phyloP scores from a whole-genome alignment of 306 rosid genomes.

The Prinsepia uniflora region DNA sequence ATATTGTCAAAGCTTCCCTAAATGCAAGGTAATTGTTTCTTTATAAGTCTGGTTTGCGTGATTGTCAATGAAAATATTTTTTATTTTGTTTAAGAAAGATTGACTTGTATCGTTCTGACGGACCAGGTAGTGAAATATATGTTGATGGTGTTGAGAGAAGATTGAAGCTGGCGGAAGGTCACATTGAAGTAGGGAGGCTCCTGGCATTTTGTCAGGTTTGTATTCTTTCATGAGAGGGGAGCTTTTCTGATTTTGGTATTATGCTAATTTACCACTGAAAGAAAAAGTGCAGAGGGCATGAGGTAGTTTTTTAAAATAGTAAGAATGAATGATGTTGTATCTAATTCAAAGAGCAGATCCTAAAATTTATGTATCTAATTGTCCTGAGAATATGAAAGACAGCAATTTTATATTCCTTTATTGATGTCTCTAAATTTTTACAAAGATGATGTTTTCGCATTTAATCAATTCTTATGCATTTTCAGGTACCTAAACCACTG shows the following conservation, averaged over 20 bases:
- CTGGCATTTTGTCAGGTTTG: slow-evolving; percentile 85
- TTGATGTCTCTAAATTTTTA: background rate
- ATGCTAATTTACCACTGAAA: background rate
- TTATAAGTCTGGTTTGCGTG: slow-evolving; percentile 21
- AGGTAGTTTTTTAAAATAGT: background rate
- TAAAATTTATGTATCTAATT: background rate
- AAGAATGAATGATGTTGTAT: background rate
- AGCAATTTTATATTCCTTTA: background rate
- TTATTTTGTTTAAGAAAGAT: background rate
- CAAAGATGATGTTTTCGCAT: background rate
- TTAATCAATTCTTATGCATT: slow-evolving; percentile 1
- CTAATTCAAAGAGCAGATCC: background rate
- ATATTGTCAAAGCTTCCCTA: slow-evolving; percentile 79
- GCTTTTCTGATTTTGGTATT: background rate
- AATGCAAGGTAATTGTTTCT: slow-evolving; percentile 59
- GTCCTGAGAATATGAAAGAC: background rate
- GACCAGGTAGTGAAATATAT: slow-evolving; percentile 46
- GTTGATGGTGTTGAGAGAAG: slow-evolving; percentile 57
- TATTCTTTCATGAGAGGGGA: slow-evolving; percentile 7
- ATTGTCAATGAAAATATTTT: slow-evolving; percentile 10
- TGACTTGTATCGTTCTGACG: slow-evolving; percentile 10
- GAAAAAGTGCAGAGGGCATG: background rate
- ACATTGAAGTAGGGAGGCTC: slow-evolving; percentile 93
- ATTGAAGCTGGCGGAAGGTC: slow-evolving; percentile 77
- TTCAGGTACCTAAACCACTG: slow-evolving; percentile 92